Conservation (phyloP, 805 yeast genomes). For the Lipomyces yamadae region DNA sequence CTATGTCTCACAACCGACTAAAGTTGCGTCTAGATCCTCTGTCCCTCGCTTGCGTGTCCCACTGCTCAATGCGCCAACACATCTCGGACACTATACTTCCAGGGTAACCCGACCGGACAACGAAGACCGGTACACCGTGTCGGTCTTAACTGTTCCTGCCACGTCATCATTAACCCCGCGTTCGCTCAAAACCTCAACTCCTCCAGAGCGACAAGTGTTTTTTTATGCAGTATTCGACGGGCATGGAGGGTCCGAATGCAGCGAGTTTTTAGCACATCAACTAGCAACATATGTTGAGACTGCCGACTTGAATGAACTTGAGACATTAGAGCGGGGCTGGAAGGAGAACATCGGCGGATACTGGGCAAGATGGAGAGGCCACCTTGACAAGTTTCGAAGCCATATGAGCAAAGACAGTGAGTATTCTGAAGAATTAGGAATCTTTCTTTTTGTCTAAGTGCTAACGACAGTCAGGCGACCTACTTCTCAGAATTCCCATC, state of each 20-base stretch:
- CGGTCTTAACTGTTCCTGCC: conserved; percentile 57
- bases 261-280: conserved; percentile 60
- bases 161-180: conserved; percentile 42
- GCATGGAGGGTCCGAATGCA: conserved; percentile 86
- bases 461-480: conserved; percentile 53
- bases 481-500: conserved; percentile 63
- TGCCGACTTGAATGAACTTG: conserved; percentile 45
- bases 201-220: conserved; percentile 53
- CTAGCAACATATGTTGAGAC: conserved; percentile 60
- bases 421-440: background rate
- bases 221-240: conserved; percentile 87
- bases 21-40: background rate
- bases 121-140: conserved; percentile 79
- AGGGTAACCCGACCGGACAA: conserved; percentile 77
- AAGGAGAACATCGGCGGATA: conserved; percentile 71
- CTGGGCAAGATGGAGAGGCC: conserved; percentile 77
- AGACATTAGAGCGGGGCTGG: conserved; percentile 60
- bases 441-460: background rate
- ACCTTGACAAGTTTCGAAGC: conserved; percentile 48
- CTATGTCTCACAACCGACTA: background rate
- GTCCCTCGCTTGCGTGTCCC: conserved; percentile 51
- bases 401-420: conserved; percentile 39
- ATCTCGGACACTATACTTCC: conserved; percentile 77
- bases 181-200: conserved; percentile 12
- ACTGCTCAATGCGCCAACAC: conserved; percentile 66